Conservation (phyloP, 2,329 filamentous ascomycete genomes). For the Ophiosphaerella korrae region DNA sequence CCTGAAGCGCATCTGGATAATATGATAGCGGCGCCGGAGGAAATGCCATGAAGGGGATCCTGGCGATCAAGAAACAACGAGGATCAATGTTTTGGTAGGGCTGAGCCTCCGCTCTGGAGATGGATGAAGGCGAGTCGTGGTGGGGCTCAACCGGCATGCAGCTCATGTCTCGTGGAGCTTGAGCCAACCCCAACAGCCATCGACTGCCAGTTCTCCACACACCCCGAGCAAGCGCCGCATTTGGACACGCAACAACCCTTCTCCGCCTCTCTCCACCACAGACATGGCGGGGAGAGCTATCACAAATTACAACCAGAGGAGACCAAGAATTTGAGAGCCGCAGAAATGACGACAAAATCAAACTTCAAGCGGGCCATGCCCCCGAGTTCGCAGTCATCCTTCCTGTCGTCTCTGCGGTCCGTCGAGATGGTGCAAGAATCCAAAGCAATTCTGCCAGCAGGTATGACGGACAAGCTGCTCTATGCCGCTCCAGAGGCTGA, state of each 20-base stretch:
- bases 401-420: conserved; percentile 78
- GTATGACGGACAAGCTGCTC: conserved; percentile 54
- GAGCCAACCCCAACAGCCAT: too few relatives aligned
- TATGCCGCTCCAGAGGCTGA: neutral
- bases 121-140: neutral
- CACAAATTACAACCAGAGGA: neutral
- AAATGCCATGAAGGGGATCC: too few relatives aligned
- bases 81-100: too few relatives aligned
- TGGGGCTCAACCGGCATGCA: neutral
- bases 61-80: too few relatives aligned
- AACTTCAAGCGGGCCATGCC: conserved; percentile 54
- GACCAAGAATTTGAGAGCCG: neutral
- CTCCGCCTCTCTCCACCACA: conserved; percentile 7
- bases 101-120: too few relatives aligned
- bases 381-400: conserved; percentile 41
- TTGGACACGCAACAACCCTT: conserved; percentile 3
- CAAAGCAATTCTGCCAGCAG: conserved; percentile 81
- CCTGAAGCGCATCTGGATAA: too few relatives aligned
- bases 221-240: neutral
- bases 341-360: conserved; percentile 50
- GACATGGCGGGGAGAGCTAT: conserved; percentile 10
- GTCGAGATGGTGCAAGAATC: conserved; percentile 79
- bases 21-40: too few relatives aligned
- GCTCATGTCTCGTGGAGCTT: neutral
- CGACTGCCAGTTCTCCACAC: neutral